A percentile compares a stretch with the other conserved stretches of the same genome.
phyloP scores from a whole-genome alignment of 441 rosid species.

The Biscutella laevigata region DNA sequence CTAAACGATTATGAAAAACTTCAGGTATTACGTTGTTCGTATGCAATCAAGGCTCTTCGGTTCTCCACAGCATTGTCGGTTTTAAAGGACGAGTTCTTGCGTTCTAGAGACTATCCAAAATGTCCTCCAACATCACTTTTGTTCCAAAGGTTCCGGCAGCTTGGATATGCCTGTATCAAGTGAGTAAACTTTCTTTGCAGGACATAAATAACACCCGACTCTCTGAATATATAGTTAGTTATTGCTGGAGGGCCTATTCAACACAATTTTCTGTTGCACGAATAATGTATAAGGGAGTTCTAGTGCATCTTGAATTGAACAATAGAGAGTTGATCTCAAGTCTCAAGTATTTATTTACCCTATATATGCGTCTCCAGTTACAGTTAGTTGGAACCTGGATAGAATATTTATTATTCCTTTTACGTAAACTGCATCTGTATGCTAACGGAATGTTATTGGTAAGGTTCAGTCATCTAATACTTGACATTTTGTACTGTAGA shows the following conservation, averaged over 20 bases:
- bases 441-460: not conserved
- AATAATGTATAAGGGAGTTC: not conserved
- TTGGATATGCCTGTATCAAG: slow-evolving; percentile 97
- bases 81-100: slow-evolving; percentile 86
- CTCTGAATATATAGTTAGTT: slow-evolving; percentile 3
- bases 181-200: slow-evolving; percentile 33
- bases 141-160: slow-evolving; percentile 87
- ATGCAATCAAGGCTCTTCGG: slow-evolving; percentile 89
- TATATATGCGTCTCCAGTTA: not conserved
- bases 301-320: slow-evolving; percentile 1
- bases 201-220: not conserved
- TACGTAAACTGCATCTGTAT: not conserved
- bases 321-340: not conserved
- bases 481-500: slow-evolving; percentile 41
- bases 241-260: not conserved
- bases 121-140: slow-evolving; percentile 89
- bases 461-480: slow-evolving; percentile 13
- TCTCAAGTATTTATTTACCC: not conserved
- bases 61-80: slow-evolving; percentile 89
- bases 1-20: slow-evolving; percentile 24
- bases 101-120: slow-evolving; percentile 97
- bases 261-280: not conserved
- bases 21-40: slow-evolving; percentile 78
- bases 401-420: not conserved
- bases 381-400: not conserved